Base-by-base conservation (phyloP, 805 yeast genomes). In the Candida endomychidarum region DNA sequence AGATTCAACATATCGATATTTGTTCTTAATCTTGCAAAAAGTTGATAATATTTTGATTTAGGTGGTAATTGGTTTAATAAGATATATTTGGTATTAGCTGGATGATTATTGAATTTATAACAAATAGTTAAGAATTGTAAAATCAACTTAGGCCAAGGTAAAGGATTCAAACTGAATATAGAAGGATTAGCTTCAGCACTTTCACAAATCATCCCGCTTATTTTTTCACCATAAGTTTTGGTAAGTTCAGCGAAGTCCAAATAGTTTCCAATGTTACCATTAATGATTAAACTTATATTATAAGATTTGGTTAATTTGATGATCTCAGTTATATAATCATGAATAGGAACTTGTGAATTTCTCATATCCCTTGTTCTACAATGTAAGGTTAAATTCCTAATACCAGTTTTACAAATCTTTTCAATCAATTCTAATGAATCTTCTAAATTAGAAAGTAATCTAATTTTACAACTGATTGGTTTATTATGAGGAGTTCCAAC, bases 131-230 rank as follows among this genome's bases (percentile, higher is more conserved):
- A 53, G 47, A 78, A 86, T 45, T 86, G 83, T 33, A 67, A 69
- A 8, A 78, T 71, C 8, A 77, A 63, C 18, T 66, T 56, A 18
- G 62, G 68, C 86, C 91, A 86, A 0, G 75, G 65, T 34, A 72
- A 56, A 4, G 75, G 73, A 0, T 53, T 47, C 6, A 57, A 54
- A 21, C 60, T 58, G 58, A 93, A 93, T 26, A 86, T 81, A 1
- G 95, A 73, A 6, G 96, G 93, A 56, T 93, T 90, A 5, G 74
- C 56, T 61, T 93, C 98, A 0, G 97, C 98, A 21, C 80, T 79
- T 22, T 87, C 83, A 1, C 97, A 99, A 53, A 90, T 80, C 99
- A 93, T 91, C 5, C 87, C 90, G 3, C 98, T 96, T n/a, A 83
- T 48, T 8, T 54, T 63, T 37, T 77, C 76, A 7, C 47, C 49